Base-by-base conservation (phyloP, 306 rosid species). In the Casuarina equisetifolia region DNA sequence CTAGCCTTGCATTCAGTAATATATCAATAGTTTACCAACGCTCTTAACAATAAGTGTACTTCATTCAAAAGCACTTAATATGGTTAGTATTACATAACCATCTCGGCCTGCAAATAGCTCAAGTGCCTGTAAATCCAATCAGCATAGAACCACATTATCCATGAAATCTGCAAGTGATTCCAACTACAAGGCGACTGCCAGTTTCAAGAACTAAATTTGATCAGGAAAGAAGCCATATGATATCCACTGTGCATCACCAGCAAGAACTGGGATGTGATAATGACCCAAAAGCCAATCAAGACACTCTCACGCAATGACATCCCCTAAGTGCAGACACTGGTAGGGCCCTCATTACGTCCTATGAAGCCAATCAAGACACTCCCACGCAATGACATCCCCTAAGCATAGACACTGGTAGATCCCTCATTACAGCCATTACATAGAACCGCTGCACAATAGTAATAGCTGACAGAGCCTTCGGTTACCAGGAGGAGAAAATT, bases 181-280 rank as follows among this genome's bases (percentile, higher is more conserved):
- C 83, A 61, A 66, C 76, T 62, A 82, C 35, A 36, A 35, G 50
- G n/a, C 10, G 8, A 66, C 50, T n/a, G 48, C 13, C 71, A 40
- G 71, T 50, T 40, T 8, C 75, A 64, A 69, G 78, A 79, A 77
- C 80, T 75, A 75, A 70, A 70, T 51, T 66, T 69, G 73, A 77
- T 76, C 84, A 40, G 76, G 80, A 45, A 79, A 70, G 64, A 78
- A 51, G 64, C 66, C 20, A 44, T 70, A 55, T 66, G 19, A 79
- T 32, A 79, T 67, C 72, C 54, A 74, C 69, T 79, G 68, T 76
- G 74, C 69, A 70, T 50, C 77, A 55, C 69, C 49, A 67, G 44
- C 86, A 85, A 82, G 77, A 76, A 72, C 69, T 82, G 75, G 59
- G 54, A 76, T 43, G 81, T 51, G 76, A 71, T 74, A 73, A 76